These are phyloP conservation scores for Dothidotthia symphoricarpi DNA, from an alignment of 2,329 filamentous ascomycete genomes.

Conservation along the genomic window DNA sequence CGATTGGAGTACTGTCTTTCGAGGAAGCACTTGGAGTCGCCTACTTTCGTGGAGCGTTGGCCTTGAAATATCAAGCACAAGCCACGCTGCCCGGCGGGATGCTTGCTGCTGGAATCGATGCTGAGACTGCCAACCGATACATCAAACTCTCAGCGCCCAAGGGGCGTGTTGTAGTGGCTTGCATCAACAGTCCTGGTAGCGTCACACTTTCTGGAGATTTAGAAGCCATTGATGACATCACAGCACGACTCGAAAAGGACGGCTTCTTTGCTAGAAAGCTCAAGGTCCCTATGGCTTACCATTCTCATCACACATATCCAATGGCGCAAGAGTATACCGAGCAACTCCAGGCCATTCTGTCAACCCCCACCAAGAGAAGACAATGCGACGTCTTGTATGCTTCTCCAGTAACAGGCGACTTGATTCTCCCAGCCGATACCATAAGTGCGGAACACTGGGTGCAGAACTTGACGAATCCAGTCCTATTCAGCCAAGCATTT, in stretches of 20 bases:
- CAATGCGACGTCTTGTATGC: no score
- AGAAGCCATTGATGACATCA: slow-evolving; percentile 36
- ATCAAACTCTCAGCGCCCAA: neutral
- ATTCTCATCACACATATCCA: slow-evolving; percentile 45
- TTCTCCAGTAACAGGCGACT: neutral
- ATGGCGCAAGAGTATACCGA: slow-evolving; percentile 13
- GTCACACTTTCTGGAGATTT: slow-evolving; percentile 48
- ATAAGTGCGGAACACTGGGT: slow-evolving; percentile 19
- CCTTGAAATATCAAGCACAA: neutral
- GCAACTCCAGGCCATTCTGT: no score
- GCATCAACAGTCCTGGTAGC: slow-evolving; percentile 40
- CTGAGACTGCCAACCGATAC: slow-evolving; percentile 2
- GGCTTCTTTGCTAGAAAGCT: slow-evolving; percentile 42
- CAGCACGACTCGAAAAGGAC: slow-evolving; percentile 33
- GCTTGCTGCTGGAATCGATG: slow-evolving; percentile 1
- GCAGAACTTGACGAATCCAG: slow-evolving; percentile 13
- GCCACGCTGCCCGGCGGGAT: slow-evolving; percentile 1
- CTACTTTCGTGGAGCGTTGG: slow-evolving; percentile 1
- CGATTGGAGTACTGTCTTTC: slow-evolving; percentile 10
- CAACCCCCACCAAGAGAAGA: no score
- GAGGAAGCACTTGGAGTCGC: slow-evolving; percentile 5
- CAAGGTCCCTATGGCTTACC: slow-evolving; percentile 46
- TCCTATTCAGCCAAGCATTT: slow-evolving; percentile 8
- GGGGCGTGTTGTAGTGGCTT: slow-evolving; percentile 11
- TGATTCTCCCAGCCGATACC: neutral